Evolutionary conservation across 2,329 filamentous ascomycete genomes (phyloP).

Genomic region (Fusarium nelsonii): DNA sequence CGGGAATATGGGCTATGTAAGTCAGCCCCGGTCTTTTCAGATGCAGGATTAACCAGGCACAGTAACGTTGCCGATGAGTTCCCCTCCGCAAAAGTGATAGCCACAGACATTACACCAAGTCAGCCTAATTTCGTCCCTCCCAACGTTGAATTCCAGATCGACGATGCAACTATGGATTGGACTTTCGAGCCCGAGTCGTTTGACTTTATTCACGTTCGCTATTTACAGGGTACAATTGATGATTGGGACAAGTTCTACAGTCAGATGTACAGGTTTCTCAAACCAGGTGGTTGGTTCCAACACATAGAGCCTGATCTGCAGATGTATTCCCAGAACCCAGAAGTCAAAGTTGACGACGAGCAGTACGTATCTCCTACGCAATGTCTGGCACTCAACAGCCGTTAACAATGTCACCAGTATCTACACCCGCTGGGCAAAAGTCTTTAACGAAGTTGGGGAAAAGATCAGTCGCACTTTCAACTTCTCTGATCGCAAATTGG

Average conservation of each 20-base stretch:
- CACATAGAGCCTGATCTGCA: conserved; percentile 45
- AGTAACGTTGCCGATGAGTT: conserved; percentile 43
- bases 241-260: conserved; percentile 48
- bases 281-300: conserved; percentile 46
- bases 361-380: conserved; percentile 7
- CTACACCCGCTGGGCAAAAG: conserved; percentile 34
- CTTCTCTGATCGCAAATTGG: conserved; percentile 36
- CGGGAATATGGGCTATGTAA: conserved; percentile 45
- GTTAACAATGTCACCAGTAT: conserved; percentile 6
- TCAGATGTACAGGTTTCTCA: conserved; percentile 36
- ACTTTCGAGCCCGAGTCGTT: conserved; percentile 50
- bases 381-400: accelerated
- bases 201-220: conserved; percentile 53
- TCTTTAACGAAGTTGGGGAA: conserved; percentile 32
- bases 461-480: conserved; percentile 37
- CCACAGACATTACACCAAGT: conserved; percentile 39
- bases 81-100: conserved; percentile 40
- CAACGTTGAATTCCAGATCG: conserved; percentile 55
- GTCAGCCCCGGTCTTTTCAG: accelerated
- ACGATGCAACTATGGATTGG: conserved; percentile 59
- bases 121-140: conserved; percentile 49
- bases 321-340: conserved; percentile 33
- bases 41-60: accelerated
- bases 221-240: conserved; percentile 46
- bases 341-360: conserved; percentile 17